Evolutionary conservation across 495 filamentous ascomycete species (phyloP).

Genomic region (Xylaria castorea): DNA sequence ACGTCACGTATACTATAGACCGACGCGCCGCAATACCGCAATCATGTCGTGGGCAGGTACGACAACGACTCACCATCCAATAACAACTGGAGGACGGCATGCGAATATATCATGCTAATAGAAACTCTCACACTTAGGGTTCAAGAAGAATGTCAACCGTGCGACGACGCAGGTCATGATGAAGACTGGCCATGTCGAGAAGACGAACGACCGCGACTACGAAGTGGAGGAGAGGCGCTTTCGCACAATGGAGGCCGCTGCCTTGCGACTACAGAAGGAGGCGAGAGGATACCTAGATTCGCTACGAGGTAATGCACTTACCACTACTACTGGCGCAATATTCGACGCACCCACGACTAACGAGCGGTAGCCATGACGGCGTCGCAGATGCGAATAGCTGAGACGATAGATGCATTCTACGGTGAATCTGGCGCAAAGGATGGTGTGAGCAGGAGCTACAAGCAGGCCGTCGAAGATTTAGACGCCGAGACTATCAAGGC

Average conservation of each 20-base stretch:
- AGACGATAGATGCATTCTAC: conserved; percentile 99
- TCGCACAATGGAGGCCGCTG: conserved; percentile 93
- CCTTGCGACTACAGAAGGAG: conserved; percentile 91
- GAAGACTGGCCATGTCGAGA: conserved; percentile 98
- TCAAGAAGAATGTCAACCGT: conserved; percentile 99
- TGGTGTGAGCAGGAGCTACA: conserved; percentile 94
- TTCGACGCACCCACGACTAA: conserved; percentile 6
- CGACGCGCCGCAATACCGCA: conserved; percentile 32
- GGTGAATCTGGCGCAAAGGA: conserved; percentile 93
- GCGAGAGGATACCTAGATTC: conserved; percentile 97
- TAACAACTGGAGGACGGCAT: background rate
- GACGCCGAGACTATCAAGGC: conserved; percentile 99
- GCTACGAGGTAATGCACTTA: conserved; percentile 69
- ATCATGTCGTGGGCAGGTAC: conserved; percentile 69
- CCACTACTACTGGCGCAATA: too few relatives aligned
- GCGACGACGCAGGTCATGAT: conserved; percentile 99
- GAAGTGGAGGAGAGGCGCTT: conserved; percentile 97
- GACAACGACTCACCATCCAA: conserved; percentile 28
- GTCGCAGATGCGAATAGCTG: conserved; percentile 98
- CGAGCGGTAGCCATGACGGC: conserved; percentile 85
- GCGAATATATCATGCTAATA: conserved; percentile 25
- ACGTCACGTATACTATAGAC: background rate
- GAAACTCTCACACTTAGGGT: conserved; percentile 61
- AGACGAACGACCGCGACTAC: conserved; percentile 97
- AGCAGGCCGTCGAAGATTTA: conserved; percentile 95